Conservation (phyloP, 2,329 filamentous ascomycete genomes). For the Aspergillus hortae region DNA sequence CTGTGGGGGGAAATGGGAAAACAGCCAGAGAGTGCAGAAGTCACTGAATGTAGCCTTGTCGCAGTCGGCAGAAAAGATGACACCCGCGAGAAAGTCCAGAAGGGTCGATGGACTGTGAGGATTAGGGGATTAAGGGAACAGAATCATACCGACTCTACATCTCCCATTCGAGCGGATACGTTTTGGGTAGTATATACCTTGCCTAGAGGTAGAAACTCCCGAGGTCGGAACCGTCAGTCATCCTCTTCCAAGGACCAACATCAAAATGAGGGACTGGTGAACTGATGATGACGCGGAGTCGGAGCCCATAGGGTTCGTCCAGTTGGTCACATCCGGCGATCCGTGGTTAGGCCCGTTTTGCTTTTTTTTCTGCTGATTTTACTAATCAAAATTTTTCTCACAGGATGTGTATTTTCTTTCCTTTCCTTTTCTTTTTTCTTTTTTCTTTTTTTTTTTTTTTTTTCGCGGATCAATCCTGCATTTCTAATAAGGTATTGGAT, state of each 20-base stretch:
- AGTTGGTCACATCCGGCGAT: constrained; percentile 6
- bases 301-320: not conserved
- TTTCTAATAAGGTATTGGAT: no score
- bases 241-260: not conserved
- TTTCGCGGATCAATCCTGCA: no score
- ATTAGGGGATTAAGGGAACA: not conserved
- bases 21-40: no score
- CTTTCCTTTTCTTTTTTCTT: not conserved
- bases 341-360: not conserved
- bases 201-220: no score
- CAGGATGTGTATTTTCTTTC: no score
- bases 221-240: no score
- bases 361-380: not conserved
- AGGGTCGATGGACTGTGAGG: constrained; percentile 13
- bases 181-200: not conserved
- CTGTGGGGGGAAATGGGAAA: no score
- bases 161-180: not conserved
- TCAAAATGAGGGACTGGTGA: not conserved
- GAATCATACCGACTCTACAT: not conserved
- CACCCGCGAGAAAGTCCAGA: constrained; percentile 9
- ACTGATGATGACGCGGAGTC: constrained; percentile 9
- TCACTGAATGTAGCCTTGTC: not conserved
- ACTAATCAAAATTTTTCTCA: no score
- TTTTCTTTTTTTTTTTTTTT: not conserved
- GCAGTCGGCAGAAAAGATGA: not conserved